phyloP scores from a whole-genome alignment of 257 asterid species.

The Scutellaria barbata region DNA sequence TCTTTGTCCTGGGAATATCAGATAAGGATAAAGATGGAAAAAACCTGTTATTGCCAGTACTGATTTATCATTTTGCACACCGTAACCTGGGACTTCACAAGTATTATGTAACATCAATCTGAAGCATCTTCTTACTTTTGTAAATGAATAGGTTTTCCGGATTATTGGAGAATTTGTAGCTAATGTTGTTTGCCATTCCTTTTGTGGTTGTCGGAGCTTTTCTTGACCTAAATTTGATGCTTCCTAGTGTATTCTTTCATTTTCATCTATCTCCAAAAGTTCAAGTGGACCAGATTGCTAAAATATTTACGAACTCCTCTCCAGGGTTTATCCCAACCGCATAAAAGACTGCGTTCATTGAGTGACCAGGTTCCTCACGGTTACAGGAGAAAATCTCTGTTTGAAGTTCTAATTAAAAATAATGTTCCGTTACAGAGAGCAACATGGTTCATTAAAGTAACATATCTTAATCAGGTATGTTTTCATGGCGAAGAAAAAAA shows the following conservation, averaged over 20 bases:
- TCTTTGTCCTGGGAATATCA: too few relatives aligned
- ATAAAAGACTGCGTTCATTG: constrained; percentile 86
- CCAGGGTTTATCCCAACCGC: constrained; percentile 92
- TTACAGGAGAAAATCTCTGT: constrained; percentile 71
- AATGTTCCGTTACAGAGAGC: constrained; percentile 92
- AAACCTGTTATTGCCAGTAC: too few relatives aligned
- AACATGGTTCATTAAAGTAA: constrained; percentile 97
- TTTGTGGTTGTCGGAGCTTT: constrained; percentile 13
- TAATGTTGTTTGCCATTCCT: constrained; percentile 6
- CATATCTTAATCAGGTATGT: constrained; percentile 95
- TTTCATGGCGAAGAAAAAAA: constrained; percentile 16
- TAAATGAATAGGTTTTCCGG: too few relatives aligned
- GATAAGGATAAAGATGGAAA: too few relatives aligned
- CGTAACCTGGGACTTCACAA: too few relatives aligned
- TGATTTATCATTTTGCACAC: too few relatives aligned
- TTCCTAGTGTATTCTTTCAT: neutral
- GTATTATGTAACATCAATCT: too few relatives aligned
- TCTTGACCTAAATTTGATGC: constrained; percentile 16
- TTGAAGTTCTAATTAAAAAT: constrained; percentile 88
- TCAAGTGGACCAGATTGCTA: constrained; percentile 20
- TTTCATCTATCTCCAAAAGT: constrained; percentile 15
- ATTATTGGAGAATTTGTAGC: neutral
- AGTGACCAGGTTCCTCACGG: constrained; percentile 99
- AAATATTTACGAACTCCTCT: constrained; percentile 31
- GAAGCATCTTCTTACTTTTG: too few relatives aligned